Evolutionary conservation across 2,329 filamentous ascomycete species (phyloP), one percentile per base, ranked within the genome.

Genomic region (Aspergillus jensenii): DNA sequence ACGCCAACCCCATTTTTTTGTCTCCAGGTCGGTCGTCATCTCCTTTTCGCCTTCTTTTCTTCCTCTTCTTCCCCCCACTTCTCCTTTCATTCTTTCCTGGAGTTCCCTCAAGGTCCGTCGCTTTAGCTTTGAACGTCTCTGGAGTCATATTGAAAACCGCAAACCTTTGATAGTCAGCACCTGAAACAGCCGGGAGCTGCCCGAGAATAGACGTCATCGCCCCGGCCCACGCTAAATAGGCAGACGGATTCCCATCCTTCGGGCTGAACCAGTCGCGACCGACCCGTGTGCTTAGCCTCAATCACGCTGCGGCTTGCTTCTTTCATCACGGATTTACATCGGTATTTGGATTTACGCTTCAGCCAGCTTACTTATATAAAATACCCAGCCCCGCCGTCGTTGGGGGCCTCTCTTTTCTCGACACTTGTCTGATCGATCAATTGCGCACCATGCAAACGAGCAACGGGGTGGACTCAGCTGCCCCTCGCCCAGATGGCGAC

Each of bases 241-340:
- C 70, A 72, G 69, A 72, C 69, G 62, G 62, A 66, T 71, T 71
- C 53, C 58, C 51, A 51, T 58, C 51, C 45, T 58, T 48, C 46
- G 56, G 39, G 46, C 44, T 50, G 51, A 50, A 40, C 51, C 56
- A 58, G 44, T 47, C 33, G 37, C 40, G 15, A 52, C 17, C 46
- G 41, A 53, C 44, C n/a, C 19, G 23, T 43, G 33, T 35, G 37
- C 57, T 56, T 44, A 47, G 41, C 45, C 52, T 54, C 48, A 31
- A 47, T 54, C 35, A 48, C 45, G 45, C 45, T 40, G 33, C 39
- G 33, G 17, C 35, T 27, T 48, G 41, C 31, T 56, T 23, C 25
- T 45, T 31, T 47, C 15, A 55, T 56, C 48, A 46, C 43, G 25
- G 19, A 41, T 56, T 48, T n/a, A 50, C 46, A 19, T 56, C 46